Conservation (phyloP, 1,284 basidiomycete species). For the Malassezia caprae region DNA sequence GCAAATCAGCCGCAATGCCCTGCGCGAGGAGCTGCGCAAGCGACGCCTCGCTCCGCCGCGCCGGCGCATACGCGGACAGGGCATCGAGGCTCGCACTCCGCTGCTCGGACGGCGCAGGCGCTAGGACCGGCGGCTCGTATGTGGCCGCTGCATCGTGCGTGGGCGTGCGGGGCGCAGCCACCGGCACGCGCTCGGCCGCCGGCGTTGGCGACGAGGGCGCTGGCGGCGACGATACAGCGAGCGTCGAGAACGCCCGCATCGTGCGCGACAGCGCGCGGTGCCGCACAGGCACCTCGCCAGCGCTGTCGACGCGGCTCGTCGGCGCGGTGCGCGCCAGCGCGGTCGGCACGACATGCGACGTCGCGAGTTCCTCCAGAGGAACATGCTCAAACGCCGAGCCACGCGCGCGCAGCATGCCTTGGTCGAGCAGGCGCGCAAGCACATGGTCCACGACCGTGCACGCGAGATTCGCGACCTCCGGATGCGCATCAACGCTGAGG, state of each 20-base stretch:
- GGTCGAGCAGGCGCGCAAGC: slow-evolving; percentile 75
- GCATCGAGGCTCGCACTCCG: slow-evolving; percentile 13
- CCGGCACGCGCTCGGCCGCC: background rate
- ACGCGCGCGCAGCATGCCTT: slow-evolving; percentile 58
- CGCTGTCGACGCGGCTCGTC: background rate
- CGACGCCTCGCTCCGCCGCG: slow-evolving; percentile 22
- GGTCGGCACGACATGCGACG: slow-evolving; percentile 5
- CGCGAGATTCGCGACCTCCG: slow-evolving; percentile 80
- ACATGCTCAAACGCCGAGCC: slow-evolving; percentile 14
- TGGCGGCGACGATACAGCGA: background rate
- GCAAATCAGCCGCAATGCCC: slow-evolving; percentile 42
- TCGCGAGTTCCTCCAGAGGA: background rate
- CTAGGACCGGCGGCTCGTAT: background rate
- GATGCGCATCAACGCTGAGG: slow-evolving; percentile 81
- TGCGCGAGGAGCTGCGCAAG: slow-evolving; percentile 32
- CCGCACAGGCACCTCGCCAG: background rate
- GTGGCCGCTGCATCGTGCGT: background rate
- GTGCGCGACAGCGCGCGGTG: slow-evolving; percentile 9
- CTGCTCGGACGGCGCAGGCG: slow-evolving; percentile 13
- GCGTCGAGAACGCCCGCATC: slow-evolving; percentile 5
- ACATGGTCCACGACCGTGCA: slow-evolving; percentile 87
- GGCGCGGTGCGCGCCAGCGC: background rate
- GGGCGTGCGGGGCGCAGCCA: background rate
- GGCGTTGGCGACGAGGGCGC: background rate
- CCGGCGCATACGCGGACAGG: background rate